A percentile compares a stretch with the other conserved stretches of the same genome.
Conservation (phyloP, 352 stramenopile species). For the Pythium plurisporium region DNA sequence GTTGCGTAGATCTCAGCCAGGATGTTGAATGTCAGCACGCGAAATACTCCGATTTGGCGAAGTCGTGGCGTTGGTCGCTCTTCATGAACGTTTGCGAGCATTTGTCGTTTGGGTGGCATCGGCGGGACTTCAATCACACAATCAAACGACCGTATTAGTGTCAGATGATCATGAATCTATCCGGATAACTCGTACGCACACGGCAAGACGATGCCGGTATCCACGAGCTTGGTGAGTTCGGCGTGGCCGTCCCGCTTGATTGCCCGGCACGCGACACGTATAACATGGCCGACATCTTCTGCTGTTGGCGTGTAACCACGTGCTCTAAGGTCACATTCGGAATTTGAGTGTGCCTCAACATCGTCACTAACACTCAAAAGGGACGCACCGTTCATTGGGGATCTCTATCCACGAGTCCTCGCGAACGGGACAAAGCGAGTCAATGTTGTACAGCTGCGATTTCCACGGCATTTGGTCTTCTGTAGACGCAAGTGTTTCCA, state of each 20-base stretch:
- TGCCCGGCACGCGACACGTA: slow-evolving; percentile 76
- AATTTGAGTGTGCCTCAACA: background rate
- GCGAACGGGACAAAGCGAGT: slow-evolving; percentile 19
- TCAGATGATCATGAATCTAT: too few species aligned
- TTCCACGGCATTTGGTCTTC: slow-evolving; percentile 29
- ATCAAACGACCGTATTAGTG: too few species aligned
- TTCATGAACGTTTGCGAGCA: slow-evolving; percentile 81
- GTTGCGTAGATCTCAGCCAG: slow-evolving; percentile 91
- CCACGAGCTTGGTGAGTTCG: slow-evolving; percentile 67
- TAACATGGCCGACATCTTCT: slow-evolving; percentile 70
- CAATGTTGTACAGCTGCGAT: slow-evolving; percentile 29
- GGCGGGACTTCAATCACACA: slow-evolving; percentile 75
- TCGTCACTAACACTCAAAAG: background rate
- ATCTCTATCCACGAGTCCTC: slow-evolving; percentile 38
- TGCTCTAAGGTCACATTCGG: background rate
- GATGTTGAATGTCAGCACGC: slow-evolving; percentile 89
- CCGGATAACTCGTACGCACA: slow-evolving; percentile 41
- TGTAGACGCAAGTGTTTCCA: slow-evolving; percentile 8
- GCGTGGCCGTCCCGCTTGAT: slow-evolving; percentile 45
- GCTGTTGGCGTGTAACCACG: slow-evolving; percentile 64
- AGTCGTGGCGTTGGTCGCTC: slow-evolving; percentile 63
- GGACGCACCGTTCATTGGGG: slow-evolving; percentile 17
- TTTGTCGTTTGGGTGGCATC: slow-evolving; percentile 68
- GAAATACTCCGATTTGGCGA: slow-evolving; percentile 77
- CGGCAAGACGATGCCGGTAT: slow-evolving; percentile 82